phyloP scores from a whole-genome alignment of 1,284 basidiomycete species.

The Moesziomyces aphidis region DNA sequence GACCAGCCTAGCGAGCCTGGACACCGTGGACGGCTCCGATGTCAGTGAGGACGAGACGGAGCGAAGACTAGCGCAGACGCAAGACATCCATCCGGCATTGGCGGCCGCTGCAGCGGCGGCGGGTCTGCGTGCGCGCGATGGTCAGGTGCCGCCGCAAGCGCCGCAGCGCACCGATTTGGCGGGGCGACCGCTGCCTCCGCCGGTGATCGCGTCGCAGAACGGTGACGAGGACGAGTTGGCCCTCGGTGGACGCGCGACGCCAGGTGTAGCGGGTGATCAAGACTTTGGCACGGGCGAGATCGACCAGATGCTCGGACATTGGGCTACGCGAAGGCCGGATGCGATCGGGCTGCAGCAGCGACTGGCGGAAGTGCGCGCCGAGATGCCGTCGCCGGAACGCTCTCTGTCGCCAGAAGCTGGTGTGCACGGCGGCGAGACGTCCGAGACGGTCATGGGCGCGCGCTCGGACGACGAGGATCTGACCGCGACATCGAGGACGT shows the following conservation, averaged over 20 bases:
- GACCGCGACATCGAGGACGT: constrained; percentile 72
- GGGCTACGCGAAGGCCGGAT: constrained; percentile 35
- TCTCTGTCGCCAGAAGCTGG: constrained; percentile 35
- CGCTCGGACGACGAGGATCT: constrained; percentile 47
- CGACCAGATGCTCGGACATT: constrained; percentile 59
- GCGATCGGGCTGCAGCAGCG: constrained; percentile 30
- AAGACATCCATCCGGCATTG: constrained; percentile 36
- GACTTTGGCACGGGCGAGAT: constrained; percentile 58
- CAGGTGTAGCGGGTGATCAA: constrained; percentile 40
- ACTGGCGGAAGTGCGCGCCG: constrained; percentile 35
- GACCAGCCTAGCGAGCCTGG: constrained; percentile 53
- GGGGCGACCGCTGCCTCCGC: constrained; percentile 59
- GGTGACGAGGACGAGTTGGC: constrained; percentile 49
- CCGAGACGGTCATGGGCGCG: constrained; percentile 29
- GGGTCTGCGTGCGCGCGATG: constrained; percentile 21
- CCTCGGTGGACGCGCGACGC: constrained; percentile 50
- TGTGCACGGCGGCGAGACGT: constrained; percentile 9
- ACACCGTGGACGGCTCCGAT: constrained; percentile 54
- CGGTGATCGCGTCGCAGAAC: constrained; percentile 59
- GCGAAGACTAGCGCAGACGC: constrained; percentile 40
- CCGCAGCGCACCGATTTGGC: constrained; percentile 56
- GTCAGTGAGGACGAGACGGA: constrained; percentile 59
- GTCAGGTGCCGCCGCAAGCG: constrained; percentile 30
- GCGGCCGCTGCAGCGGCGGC: constrained; percentile 39
- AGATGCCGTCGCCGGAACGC: constrained; percentile 35